These are phyloP conservation scores for Adenanthera pavonina DNA, from an alignment of 306 rosid species.

Conservation along the genomic window DNA sequence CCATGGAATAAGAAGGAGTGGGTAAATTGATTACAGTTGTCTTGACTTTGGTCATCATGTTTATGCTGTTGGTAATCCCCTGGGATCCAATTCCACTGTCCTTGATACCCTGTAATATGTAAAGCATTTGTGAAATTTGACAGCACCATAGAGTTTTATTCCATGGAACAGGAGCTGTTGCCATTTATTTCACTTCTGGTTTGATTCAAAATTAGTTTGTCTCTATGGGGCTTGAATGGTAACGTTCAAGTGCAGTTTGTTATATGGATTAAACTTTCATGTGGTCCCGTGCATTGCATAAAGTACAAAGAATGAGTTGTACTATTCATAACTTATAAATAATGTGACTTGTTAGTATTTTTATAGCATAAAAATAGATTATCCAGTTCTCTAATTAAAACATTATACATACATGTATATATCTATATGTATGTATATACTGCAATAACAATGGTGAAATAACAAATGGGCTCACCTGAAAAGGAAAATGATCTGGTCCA, in stretches of 20 bases:
- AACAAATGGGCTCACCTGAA: constrained; percentile 62
- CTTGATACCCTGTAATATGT: constrained; percentile 72
- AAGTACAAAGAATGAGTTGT: too few relatives aligned
- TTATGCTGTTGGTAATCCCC: constrained; percentile 95
- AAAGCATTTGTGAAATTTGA: constrained; percentile 5
- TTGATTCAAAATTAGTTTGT: neutral
- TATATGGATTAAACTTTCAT: neutral
- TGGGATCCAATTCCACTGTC: constrained; percentile 99
- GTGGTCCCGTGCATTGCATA: too few relatives aligned
- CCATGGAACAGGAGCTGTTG: too few relatives aligned
- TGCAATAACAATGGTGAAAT: neutral
- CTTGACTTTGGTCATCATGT: constrained; percentile 96
- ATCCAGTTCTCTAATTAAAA: too few relatives aligned
- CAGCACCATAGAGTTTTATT: neutral
- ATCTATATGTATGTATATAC: neutral
- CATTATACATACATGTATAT: too few relatives aligned
- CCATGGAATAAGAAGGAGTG: constrained; percentile 92
- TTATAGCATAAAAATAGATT: too few relatives aligned
- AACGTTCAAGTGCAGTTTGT: too few relatives aligned
- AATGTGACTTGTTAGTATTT: too few relatives aligned
- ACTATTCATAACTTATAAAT: too few relatives aligned
- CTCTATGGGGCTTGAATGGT: neutral
- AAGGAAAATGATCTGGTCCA: constrained; percentile 97
- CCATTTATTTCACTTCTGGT: neutral
- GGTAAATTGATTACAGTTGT: constrained; percentile 91